These are phyloP conservation scores for Trichoderma pleuroti DNA, from an alignment of 2,329 filamentous ascomycete genomes.

Conservation along the genomic window DNA sequence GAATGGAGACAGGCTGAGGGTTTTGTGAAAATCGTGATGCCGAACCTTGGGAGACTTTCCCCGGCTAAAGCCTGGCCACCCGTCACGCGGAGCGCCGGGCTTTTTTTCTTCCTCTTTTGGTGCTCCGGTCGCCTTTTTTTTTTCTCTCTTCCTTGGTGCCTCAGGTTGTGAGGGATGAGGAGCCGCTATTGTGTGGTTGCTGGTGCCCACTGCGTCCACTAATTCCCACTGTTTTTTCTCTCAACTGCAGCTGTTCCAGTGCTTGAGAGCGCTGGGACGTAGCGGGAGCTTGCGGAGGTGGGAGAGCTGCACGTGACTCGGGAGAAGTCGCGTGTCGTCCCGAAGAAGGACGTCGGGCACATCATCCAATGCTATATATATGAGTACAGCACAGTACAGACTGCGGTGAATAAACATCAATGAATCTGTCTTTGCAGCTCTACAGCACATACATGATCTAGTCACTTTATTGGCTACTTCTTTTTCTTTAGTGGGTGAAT, in stretches of 20 bases:
- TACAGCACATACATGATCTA: not conserved
- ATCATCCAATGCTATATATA: not conserved
- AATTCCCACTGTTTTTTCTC: not conserved
- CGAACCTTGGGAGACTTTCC: conserved; percentile 21
- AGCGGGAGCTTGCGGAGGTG: not conserved
- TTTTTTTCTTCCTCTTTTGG: conserved; percentile 8
- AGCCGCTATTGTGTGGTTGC: not conserved
- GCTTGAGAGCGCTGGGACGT: not conserved
- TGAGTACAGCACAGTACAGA: not conserved
- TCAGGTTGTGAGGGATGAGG: conserved; percentile 22
- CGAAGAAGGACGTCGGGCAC: not conserved
- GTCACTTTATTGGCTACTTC: not conserved
- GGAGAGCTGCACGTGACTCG: conserved; percentile 16
- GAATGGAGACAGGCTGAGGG: conserved; percentile 36
- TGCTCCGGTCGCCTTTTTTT: not conserved
- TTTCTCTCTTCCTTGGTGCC: conserved; percentile 25
- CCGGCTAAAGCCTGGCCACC: conserved; percentile 22
- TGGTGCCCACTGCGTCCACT: not conserved
- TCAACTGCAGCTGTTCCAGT: not conserved
- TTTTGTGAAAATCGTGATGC: conserved; percentile 48
- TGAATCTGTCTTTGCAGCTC: not conserved
- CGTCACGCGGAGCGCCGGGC: conserved; percentile 9
- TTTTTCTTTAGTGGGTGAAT: not conserved
- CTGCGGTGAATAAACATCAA: not conserved
- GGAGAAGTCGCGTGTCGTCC: conserved; percentile 3